Percentiles rank a stretch among this genome's conserved stretches.
Conservation (phyloP, 768 basidiomycete species). For the Dioszegia hungarica region DNA sequence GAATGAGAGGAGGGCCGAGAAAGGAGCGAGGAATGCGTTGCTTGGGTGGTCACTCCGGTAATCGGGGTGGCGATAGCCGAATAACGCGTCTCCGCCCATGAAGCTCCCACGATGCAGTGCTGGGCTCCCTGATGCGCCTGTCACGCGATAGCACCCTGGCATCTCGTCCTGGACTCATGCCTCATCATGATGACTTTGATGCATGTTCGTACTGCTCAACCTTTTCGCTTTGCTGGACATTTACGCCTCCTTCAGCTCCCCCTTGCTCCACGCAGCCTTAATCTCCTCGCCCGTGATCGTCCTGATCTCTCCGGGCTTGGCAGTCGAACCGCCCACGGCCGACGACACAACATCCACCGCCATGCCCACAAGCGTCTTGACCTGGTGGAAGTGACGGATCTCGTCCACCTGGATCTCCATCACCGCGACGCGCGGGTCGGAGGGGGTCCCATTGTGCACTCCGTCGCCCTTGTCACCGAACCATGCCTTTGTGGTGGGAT, state of each 20-base stretch:
- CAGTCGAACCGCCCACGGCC: constrained; percentile 60
- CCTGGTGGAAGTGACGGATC: constrained; percentile 75
- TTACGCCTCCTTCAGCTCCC: constrained; percentile 35
- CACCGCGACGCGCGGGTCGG: constrained; percentile 71
- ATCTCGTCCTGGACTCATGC: no score
- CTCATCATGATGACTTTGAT: no score
- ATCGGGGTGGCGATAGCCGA: no score
- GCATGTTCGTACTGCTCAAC: no score
- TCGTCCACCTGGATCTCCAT: constrained; percentile 67
- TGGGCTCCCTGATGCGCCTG: no score
- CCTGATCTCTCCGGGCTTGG: constrained; percentile 69
- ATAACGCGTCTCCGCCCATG: no score
- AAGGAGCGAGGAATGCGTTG: no score
- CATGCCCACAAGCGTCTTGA: constrained; percentile 58
- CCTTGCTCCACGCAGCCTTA: constrained; percentile 22
- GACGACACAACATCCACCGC: constrained; percentile 60
- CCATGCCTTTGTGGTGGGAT: constrained; percentile 57
- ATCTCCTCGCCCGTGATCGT: constrained; percentile 73
- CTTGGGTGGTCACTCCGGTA: no score
- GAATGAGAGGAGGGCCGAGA: no score
- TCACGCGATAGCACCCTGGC: no score
- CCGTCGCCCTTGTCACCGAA: constrained; percentile 85
- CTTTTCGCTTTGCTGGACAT: no score
- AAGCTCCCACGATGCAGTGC: no score
- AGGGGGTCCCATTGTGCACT: constrained; percentile 70